Percentiles rank a stretch among this genome's conserved stretches.
phyloP scores from a whole-genome alignment of 805 yeast species.

The Tetrapisispora iriomotensis region DNA sequence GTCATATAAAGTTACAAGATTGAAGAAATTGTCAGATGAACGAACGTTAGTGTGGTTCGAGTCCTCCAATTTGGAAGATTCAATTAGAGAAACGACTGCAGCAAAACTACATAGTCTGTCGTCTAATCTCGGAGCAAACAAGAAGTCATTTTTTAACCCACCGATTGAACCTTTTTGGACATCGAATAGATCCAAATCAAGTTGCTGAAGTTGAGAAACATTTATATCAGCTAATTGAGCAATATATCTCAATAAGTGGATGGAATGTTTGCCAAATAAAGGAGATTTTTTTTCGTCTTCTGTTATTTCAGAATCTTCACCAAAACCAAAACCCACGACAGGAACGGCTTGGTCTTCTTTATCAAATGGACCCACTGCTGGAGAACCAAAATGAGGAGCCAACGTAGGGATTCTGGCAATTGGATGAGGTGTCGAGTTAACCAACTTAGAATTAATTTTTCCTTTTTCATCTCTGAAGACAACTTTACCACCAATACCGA shows the following conservation, averaged over 20 bases:
- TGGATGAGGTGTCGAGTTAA: conserved; percentile 55
- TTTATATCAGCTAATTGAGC: conserved; percentile 49
- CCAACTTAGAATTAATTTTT: conserved; percentile 35
- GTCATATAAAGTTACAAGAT: conserved; percentile 59
- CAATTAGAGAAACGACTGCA: conserved; percentile 52
- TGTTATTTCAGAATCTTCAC: conserved; percentile 36
- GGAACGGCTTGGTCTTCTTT: conserved; percentile 73
- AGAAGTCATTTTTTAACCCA: conserved; percentile 66
- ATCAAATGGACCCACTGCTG: conserved; percentile 62
- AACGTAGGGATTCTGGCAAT: conserved; percentile 75
- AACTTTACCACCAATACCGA: conserved; percentile 75
- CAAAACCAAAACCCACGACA: conserved; percentile 48
- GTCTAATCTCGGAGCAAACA: conserved; percentile 76
- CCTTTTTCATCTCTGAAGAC: conserved; percentile 37
- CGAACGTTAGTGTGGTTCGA: conserved; percentile 32
- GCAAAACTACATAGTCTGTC: conserved; percentile 76
- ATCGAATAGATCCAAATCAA: conserved; percentile 74
- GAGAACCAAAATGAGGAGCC: conserved; percentile 80
- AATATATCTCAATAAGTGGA: conserved; percentile 57
- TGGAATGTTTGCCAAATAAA: conserved; percentile 56
- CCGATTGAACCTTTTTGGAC: conserved; percentile 72
- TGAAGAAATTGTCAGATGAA: conserved; percentile 34
- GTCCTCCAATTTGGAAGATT: conserved; percentile 22
- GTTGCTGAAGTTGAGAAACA: conserved; percentile 53
- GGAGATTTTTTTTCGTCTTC: conserved; percentile 57